Percentiles rank a stretch among this genome's conserved stretches.
Evolutionary conservation across 192 early-diverging fungal species (phyloP).

Genomic region (Oehlia diaphana): DNA sequence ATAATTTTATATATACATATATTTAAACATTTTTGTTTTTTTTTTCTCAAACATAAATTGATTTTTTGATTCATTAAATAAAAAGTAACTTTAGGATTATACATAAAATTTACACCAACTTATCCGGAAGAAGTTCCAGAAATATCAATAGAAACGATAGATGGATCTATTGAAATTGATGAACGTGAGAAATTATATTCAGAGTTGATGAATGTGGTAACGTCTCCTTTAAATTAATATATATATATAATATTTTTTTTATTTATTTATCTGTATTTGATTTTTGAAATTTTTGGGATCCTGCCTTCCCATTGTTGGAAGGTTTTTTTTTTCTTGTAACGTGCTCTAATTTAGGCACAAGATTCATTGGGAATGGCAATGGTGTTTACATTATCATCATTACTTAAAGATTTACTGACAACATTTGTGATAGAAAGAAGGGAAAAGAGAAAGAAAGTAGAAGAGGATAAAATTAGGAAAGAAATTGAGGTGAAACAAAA

Average conservation of each 20-base stretch:
- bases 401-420: constrained; percentile 73
- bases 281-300: not conserved
- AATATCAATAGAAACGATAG: constrained; percentile 56
- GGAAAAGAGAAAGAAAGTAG: constrained; percentile 45
- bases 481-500: constrained; percentile 58
- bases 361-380: constrained; percentile 89
- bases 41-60: no score
- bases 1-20: not conserved
- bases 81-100: constrained; percentile 49
- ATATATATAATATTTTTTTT: not conserved
- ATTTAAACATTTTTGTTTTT: no score
- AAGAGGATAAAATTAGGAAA: constrained; percentile 52
- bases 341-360: constrained; percentile 44
- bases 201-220: constrained; percentile 31
- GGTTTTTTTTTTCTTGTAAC: no score
- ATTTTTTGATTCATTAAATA: no score
- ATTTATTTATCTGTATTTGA: not conserved
- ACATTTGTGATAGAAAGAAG: constrained; percentile 58
- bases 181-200: constrained; percentile 39
- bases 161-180: constrained; percentile 43
- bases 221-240: not conserved
- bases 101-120: constrained; percentile 66
- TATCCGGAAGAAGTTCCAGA: constrained; percentile 74
- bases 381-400: constrained; percentile 81
- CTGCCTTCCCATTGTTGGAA: no score